Evolutionary conservation across 192 early-diverging fungal genomes (phyloP), one percentile per base, ranked within the genome.

Genomic region (Funneliformis mosseae): DNA sequence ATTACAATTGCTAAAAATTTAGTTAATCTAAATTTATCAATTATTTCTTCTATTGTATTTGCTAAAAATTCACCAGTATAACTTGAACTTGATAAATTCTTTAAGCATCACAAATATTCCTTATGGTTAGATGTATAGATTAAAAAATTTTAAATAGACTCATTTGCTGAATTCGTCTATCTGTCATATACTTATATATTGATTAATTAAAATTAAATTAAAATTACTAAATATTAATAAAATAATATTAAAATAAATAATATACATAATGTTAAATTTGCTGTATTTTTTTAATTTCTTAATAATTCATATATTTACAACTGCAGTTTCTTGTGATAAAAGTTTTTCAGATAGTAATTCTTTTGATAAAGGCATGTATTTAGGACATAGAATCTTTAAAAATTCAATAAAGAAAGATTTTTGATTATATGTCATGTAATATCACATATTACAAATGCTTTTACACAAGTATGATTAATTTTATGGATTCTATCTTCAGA

Each of bases 391-490:
- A n/a, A 5, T 74, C 55, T 74, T 74, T n/a, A 74, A 28, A 38
- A 74, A 74, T 38, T 59, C 25, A 50, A 74, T 50, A 55, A 74
- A 74, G 55, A 74, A 74, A 25, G 46, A 74, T 74, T 74, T 5
- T 74, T 8, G 33, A 74, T 74, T 28, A 33, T 28, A 21, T 74
- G 23, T 8, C 12, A 74, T 59, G 25, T 9, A 9, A 74, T 60
- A 33, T 11, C 27, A 74, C 48, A 74, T 0, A 74, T 10, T 28
- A 59, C 28, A 60, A 74, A 60, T 28, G 50, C 73, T 12, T 74
- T 74, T 28, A 74, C 4, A 21, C 48, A 28, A 28, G 25, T 27
- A 8, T 25, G 12, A 74, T 59, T 60, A 27, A 74, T 74, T 21
- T 74, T 25, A 7, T 74, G 48, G 59, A 59, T 74, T 59, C 4